A percentile compares a stretch with the other conserved stretches of the same genome.
These are phyloP conservation scores for Tuber magnatum DNA, from an alignment of 495 filamentous ascomycete species.

Conservation along the genomic window DNA sequence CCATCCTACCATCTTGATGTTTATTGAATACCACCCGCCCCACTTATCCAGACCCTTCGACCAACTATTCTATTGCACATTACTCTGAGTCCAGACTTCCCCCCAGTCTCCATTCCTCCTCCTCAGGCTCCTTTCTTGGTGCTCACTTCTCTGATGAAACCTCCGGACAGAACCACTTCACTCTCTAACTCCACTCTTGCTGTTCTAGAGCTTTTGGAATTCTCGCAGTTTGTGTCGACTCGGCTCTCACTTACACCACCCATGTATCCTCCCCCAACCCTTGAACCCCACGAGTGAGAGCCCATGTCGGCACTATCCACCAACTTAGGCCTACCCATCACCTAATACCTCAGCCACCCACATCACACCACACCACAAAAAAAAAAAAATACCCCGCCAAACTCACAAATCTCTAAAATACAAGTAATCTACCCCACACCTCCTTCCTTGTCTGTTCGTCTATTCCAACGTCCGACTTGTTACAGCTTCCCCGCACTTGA, in stretches of 20 bases:
- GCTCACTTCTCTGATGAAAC: background rate
- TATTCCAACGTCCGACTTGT: background rate
- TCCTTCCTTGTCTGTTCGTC: background rate
- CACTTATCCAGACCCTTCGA: no score
- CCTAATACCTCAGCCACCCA: background rate
- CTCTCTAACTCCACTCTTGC: background rate
- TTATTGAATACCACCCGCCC: no score
- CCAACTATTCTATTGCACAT: no score
- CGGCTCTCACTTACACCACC: background rate
- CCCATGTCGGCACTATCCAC: background rate
- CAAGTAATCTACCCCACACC: background rate
- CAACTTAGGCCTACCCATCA: background rate
- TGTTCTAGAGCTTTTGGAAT: background rate
- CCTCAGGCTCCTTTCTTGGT: no score
- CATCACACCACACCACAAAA: background rate
- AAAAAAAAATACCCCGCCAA: constrained; percentile 2
- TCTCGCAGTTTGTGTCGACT: background rate
- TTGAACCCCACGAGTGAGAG: background rate
- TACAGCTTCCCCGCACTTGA: background rate
- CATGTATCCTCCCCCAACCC: background rate
- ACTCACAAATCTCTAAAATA: background rate
- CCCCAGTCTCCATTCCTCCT: no score
- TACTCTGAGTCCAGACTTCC: no score
- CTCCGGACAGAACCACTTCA: background rate
- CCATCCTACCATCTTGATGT: no score